Percentiles rank a stretch among this genome's conserved stretches.
Evolutionary conservation across 208 protist genomes (phyloP).

Genomic region (Endotrypanum monterogeii): DNA sequence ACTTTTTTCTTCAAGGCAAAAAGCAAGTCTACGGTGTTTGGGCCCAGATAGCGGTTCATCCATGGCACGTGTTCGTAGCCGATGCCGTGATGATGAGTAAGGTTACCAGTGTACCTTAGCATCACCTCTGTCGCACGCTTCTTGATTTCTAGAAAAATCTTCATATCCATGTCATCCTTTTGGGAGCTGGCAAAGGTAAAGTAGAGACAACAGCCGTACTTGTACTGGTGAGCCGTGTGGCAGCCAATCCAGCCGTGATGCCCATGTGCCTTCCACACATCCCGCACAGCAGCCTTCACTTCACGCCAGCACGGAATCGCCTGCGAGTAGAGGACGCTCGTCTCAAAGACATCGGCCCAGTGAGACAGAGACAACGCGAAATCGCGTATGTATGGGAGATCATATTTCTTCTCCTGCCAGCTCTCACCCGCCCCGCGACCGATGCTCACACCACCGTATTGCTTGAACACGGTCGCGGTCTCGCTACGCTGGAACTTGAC

Average conservation of each 20-base stretch:
- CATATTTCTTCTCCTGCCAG: slow-evolving; percentile 95
- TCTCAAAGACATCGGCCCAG: slow-evolving; percentile 94
- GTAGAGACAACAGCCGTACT: slow-evolving; percentile 92
- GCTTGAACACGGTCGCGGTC: slow-evolving; percentile 59
- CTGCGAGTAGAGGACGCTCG: slow-evolving; percentile 85
- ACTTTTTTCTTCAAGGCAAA: slow-evolving; percentile 75
- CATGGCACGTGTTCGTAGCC: slow-evolving; percentile 94
- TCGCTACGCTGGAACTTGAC: slow-evolving; percentile 72
- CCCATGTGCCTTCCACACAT: slow-evolving; percentile 80
- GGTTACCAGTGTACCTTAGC: slow-evolving; percentile 80
- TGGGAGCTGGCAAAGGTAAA: slow-evolving; percentile 91
- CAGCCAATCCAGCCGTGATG: slow-evolving; percentile 90
- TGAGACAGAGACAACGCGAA: slow-evolving; percentile 79
- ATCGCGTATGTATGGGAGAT: slow-evolving; percentile 92
- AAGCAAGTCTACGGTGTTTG: slow-evolving; percentile 67
- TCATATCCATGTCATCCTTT: slow-evolving; percentile 87
- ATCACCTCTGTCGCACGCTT: slow-evolving; percentile 88
- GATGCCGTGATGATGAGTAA: slow-evolving; percentile 93
- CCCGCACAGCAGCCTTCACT: slow-evolving; percentile 86
- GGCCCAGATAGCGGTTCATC: slow-evolving; percentile 87
- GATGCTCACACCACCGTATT: slow-evolving; percentile 59
- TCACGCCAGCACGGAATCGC: slow-evolving; percentile 89
- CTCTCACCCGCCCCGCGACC: slow-evolving; percentile 67
- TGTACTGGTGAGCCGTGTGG: slow-evolving; percentile 93
- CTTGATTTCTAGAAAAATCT: slow-evolving; percentile 89